Evolutionary conservation across 23 red algal genomes (phyloP).

Genomic region (Pyropia haitanensis): DNA sequence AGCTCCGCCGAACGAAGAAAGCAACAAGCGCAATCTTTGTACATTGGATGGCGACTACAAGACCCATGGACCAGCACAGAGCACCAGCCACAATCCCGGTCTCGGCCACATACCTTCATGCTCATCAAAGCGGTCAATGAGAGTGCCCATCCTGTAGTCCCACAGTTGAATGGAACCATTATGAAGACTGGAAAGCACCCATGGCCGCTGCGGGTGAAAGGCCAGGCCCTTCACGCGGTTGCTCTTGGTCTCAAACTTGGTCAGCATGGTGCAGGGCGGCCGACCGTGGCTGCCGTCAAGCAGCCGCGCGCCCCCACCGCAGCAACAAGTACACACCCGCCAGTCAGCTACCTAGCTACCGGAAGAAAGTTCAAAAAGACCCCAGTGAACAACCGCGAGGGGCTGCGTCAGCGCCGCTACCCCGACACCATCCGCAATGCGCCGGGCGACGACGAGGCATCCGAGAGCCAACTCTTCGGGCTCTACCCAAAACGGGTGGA

Average conservation of each 20-base stretch:
- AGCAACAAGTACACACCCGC: too few species aligned
- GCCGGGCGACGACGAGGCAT: too few species aligned
- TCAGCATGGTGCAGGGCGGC: conserved; percentile 57
- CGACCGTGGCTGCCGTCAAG: not conserved
- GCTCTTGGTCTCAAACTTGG: conserved; percentile 94
- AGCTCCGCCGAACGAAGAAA: too few species aligned
- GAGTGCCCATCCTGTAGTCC: conserved; percentile 92
- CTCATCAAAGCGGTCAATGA: conserved; percentile 95
- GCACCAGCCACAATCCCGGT: not conserved
- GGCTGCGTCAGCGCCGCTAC: too few species aligned
- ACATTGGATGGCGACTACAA: not conserved
- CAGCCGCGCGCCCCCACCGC: too few species aligned
- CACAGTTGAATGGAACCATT: conserved; percentile 95
- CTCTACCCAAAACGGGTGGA: too few species aligned
- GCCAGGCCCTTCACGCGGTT: conserved; percentile 96
- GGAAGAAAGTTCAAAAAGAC: too few species aligned
- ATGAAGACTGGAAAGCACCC: conserved; percentile 90
- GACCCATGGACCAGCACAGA: not conserved
- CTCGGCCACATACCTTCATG: conserved; percentile 52
- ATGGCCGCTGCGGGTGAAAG: conserved; percentile 94
- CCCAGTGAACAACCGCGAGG: too few species aligned
- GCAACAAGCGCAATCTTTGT: conserved; percentile 2
- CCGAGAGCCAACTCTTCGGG: too few species aligned
- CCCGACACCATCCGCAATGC: too few species aligned
- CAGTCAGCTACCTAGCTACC: too few species aligned